Percentiles rank a stretch among this genome's conserved stretches.
Conservation (phyloP, 345 rosid genomes). For the Firmiana major region DNA sequence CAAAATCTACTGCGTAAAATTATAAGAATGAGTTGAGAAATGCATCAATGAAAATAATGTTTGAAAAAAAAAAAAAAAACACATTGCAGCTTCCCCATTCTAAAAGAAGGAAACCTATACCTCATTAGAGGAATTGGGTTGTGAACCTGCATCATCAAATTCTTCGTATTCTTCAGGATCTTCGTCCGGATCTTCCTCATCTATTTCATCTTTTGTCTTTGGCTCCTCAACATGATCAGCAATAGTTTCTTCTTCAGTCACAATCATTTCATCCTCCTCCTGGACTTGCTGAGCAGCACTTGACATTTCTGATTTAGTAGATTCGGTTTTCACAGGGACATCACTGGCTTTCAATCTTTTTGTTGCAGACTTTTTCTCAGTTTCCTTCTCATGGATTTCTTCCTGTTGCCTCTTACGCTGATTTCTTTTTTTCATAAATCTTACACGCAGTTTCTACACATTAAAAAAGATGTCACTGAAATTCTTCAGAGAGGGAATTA, state of each 20-base stretch:
- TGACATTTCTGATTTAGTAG: slow-evolving; percentile 29
- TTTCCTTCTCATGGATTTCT: slow-evolving; percentile 46
- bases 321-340: slow-evolving; percentile 38
- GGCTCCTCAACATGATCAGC: slow-evolving; percentile 39
- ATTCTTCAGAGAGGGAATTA: slow-evolving; percentile 1
- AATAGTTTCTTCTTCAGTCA: slow-evolving; percentile 30
- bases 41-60: neutral
- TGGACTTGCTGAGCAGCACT: slow-evolving; percentile 30
- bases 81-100: neutral
- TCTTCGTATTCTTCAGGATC: slow-evolving; percentile 59
- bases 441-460: slow-evolving; percentile 60
- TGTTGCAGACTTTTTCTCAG: slow-evolving; percentile 31
- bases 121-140: slow-evolving; percentile 43
- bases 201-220: slow-evolving; percentile 28
- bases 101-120: slow-evolving; percentile 30
- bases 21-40: neutral
- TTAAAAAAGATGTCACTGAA: slow-evolving; percentile 2
- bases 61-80: neutral
- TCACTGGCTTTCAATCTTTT: slow-evolving; percentile 61
- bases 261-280: slow-evolving; percentile 35
- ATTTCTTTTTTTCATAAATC: slow-evolving; percentile 68
- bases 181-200: slow-evolving; percentile 58
- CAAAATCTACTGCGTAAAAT: neutral
- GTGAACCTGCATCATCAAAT: slow-evolving; percentile 44
- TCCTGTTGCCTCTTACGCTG: slow-evolving; percentile 68